phyloP scores from a whole-genome alignment of 2,329 filamentous ascomycete genomes.

The Aspergillaceae sp. region DNA sequence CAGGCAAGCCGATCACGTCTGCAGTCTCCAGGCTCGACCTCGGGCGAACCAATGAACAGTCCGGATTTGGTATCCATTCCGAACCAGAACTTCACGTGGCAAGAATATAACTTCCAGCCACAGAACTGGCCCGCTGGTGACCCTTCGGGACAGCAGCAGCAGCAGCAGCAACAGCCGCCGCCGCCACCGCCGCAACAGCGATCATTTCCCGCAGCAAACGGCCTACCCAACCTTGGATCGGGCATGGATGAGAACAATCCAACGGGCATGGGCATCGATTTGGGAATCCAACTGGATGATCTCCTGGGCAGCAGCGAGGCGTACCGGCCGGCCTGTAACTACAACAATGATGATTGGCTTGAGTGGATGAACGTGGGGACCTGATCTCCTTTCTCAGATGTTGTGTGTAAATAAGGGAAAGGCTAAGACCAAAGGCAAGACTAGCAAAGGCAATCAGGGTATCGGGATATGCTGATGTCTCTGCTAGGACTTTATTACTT shows the following conservation, averaged over 20 bases:
- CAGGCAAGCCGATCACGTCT: slow-evolving; percentile 19
- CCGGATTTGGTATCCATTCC: slow-evolving; percentile 36
- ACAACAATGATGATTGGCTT: slow-evolving; percentile 29
- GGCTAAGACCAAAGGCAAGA: too few species aligned
- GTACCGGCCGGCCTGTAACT: slow-evolving; percentile 15
- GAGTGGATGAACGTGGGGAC: slow-evolving; percentile 31
- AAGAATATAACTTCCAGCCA: slow-evolving; percentile 29
- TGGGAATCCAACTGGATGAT: slow-evolving; percentile 32
- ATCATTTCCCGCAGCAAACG: slow-evolving; percentile 10
- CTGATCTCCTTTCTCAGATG: background rate
- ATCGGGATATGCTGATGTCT: too few species aligned
- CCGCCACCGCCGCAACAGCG: too few species aligned
- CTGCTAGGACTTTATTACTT: too few species aligned
- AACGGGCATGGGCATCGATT: slow-evolving; percentile 25
- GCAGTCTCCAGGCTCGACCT: slow-evolving; percentile 24
- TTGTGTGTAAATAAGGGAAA: too few species aligned
- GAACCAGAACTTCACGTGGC: slow-evolving; percentile 35
- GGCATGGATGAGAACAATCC: slow-evolving; percentile 17
- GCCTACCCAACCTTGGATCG: slow-evolving; percentile 17
- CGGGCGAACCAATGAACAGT: slow-evolving; percentile 26
- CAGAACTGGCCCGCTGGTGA: slow-evolving; percentile 8
- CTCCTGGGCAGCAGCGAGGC: slow-evolving; percentile 31
- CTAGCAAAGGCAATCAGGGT: too few species aligned
- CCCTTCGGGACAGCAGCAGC: slow-evolving; percentile 5
- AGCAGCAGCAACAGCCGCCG: slow-evolving; percentile 15